phyloP scores from a whole-genome alignment of 2,329 filamentous ascomycete species.

The Talaromyces sp. region DNA sequence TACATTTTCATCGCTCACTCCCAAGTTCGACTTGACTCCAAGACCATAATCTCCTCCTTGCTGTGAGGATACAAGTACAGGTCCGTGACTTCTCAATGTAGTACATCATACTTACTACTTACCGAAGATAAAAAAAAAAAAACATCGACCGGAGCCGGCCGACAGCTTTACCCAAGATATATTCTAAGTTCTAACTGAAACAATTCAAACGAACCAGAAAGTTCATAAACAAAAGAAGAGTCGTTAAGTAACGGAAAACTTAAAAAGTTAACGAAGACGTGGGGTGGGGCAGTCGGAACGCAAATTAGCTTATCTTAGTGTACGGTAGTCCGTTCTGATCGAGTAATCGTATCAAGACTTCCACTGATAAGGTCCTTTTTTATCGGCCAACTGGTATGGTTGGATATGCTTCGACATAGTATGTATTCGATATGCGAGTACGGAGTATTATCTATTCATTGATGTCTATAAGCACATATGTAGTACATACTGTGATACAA shows the following conservation, averaged over 20 bases:
- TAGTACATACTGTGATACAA: not conserved
- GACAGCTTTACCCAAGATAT: not conserved
- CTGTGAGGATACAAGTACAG: too few species aligned
- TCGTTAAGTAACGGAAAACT: not conserved
- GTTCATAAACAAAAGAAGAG: not conserved
- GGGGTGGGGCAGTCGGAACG: not conserved
- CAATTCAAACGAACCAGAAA: not conserved
- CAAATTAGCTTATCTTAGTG: slow-evolving; percentile 4
- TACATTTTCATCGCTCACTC: too few species aligned
- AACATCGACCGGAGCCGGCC: slow-evolving; percentile 13
- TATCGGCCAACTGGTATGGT: too few species aligned
- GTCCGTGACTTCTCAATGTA: not conserved
- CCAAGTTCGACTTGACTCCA: too few species aligned
- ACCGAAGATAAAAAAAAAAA: not conserved
- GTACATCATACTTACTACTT: not conserved
- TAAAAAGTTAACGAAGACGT: not conserved
- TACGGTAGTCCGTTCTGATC: not conserved
- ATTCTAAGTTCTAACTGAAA: not conserved
- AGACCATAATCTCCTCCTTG: too few species aligned
- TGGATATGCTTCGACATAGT: too few species aligned
- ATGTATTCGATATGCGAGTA: too few species aligned
- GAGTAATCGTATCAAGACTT: not conserved
- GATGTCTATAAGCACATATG: not conserved
- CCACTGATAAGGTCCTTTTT: not conserved
- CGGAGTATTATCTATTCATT: too few species aligned